Evolutionary conservation across 441 rosid species (phyloP).

Genomic region (Metrosideros polymorpha): DNA sequence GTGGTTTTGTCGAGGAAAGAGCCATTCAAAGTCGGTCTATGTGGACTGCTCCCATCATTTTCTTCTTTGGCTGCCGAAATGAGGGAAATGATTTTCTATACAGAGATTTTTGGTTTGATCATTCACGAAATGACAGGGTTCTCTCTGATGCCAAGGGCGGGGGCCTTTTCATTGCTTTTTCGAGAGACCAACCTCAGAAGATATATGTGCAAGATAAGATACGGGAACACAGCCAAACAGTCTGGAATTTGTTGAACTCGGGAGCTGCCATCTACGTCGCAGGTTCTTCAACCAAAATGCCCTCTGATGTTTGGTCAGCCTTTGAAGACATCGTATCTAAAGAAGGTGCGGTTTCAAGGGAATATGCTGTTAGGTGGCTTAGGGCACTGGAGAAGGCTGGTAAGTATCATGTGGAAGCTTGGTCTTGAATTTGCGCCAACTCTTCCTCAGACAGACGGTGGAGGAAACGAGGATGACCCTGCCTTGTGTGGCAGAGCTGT

Average conservation of each 20-base stretch:
- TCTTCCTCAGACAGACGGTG: not conserved
- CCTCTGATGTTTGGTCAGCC: constrained; percentile 60
- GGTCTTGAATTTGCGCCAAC: constrained; percentile 41
- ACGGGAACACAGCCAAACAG: constrained; percentile 41
- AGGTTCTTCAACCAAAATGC: constrained; percentile 97
- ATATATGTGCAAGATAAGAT: constrained; percentile 86
- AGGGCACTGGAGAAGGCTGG: constrained; percentile 71
- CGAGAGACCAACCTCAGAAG: constrained; percentile 87
- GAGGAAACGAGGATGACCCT: not conserved
- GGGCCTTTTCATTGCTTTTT: constrained; percentile 76
- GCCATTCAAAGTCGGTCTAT: constrained; percentile 35
- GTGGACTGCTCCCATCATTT: constrained; percentile 50
- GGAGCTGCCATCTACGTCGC: constrained; percentile 78
- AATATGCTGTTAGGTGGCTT: constrained; percentile 45
- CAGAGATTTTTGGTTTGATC: constrained; percentile 64
- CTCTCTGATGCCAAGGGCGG: constrained; percentile 74
- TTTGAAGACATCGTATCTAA: constrained; percentile 61
- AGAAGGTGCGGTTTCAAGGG: constrained; percentile 60
- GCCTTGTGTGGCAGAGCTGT: not conserved
- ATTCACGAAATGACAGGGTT: constrained; percentile 34
- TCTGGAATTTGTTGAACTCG: constrained; percentile 49
- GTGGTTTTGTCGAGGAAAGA: constrained; percentile 81
- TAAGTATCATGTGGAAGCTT: constrained; percentile 90
- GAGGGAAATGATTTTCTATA: constrained; percentile 68
- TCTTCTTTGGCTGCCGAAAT: constrained; percentile 88